phyloP scores from a whole-genome alignment of 2,329 filamentous ascomycete species.

The Tolypocladium paradoxum region DNA sequence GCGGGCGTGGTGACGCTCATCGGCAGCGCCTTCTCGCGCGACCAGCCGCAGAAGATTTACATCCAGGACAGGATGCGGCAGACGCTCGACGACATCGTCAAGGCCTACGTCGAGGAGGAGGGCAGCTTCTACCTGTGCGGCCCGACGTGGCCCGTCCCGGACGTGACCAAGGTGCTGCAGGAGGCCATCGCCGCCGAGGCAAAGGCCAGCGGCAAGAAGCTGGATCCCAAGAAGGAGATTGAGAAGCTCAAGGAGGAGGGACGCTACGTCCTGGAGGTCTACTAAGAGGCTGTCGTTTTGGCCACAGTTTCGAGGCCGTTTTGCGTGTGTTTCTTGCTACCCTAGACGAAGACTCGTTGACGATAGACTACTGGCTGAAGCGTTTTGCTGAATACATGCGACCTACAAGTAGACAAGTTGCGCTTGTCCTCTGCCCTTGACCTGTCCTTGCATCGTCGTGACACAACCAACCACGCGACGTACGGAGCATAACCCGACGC shows the following conservation, averaged over 20 bases:
- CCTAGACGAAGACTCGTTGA: not conserved
- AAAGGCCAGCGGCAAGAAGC: conserved; percentile 61
- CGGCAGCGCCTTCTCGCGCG: conserved; percentile 87
- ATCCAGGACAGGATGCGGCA: conserved; percentile 98
- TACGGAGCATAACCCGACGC: too few species aligned
- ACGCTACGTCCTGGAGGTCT: conserved; percentile 93
- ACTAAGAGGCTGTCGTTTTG: conserved; percentile 41
- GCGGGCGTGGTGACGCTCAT: conserved; percentile 92
- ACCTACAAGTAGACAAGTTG: not conserved
- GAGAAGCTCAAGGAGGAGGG: conserved; percentile 93
- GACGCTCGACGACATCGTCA: conserved; percentile 68
- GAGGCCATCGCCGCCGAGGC: conserved; percentile 79
- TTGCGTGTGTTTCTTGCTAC: not conserved
- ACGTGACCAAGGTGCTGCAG: conserved; percentile 87
- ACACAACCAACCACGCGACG: not conserved
- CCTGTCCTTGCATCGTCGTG: not conserved
- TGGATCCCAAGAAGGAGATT: conserved; percentile 82
- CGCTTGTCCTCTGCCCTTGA: not conserved
- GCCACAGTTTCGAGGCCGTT: not conserved
- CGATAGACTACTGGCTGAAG: not conserved
- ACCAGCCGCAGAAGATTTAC: conserved; percentile 98
- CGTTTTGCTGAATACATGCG: not conserved
- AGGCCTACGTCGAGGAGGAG: conserved; percentile 78
- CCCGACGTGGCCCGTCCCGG: conserved; percentile 95
- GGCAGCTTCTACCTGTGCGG: conserved; percentile 96